A percentile compares a stretch with the other conserved stretches of the same genome.
Evolutionary conservation across 2,329 filamentous ascomycete species (phyloP).

Genomic region (Phoma sp.): DNA sequence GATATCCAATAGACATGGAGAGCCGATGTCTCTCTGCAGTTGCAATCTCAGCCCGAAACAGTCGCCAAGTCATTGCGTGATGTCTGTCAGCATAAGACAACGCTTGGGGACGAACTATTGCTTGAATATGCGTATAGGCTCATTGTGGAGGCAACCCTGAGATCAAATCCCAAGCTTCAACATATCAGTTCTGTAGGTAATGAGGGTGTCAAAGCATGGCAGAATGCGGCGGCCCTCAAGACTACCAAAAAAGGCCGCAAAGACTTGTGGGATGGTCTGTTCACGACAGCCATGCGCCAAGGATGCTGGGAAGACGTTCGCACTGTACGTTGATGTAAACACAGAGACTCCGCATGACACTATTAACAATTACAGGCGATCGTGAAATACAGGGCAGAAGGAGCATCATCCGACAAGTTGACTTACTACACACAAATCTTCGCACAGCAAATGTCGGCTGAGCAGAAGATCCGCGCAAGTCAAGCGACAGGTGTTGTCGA

Average conservation of each 20-base stretch:
- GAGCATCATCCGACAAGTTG: constrained; percentile 28
- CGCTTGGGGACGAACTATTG: constrained; percentile 33
- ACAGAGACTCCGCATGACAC: no score
- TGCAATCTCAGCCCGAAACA: constrained; percentile 17
- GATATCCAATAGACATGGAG: constrained; percentile 38
- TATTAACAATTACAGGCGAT: constrained; percentile 32
- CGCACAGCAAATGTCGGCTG: constrained; percentile 36
- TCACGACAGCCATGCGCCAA: constrained; percentile 34
- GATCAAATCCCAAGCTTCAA: constrained; percentile 1
- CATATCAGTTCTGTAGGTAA: constrained; percentile 26
- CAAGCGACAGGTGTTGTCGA: constrained; percentile 12
- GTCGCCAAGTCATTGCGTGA: constrained; percentile 22
- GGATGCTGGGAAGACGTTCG: constrained; percentile 46
- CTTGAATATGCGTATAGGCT: constrained; percentile 39
- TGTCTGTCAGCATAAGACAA: constrained; percentile 30
- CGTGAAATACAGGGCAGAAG: constrained; percentile 38
- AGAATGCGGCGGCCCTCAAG: constrained; percentile 36
- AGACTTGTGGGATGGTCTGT: constrained; percentile 37
- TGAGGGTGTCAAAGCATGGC: constrained; percentile 35
- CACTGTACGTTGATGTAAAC: constrained; percentile 27
- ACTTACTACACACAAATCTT: constrained; percentile 38
- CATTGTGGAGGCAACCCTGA: constrained; percentile 27
- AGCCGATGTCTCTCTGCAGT: constrained; percentile 32
- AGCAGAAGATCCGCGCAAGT: constrained; percentile 25
- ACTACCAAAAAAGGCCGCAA: constrained; percentile 29